Percentiles rank a stretch among this genome's conserved stretches.
Evolutionary conservation across 257 asterid species (phyloP).

Genomic region (Nicotiana undulata): DNA sequence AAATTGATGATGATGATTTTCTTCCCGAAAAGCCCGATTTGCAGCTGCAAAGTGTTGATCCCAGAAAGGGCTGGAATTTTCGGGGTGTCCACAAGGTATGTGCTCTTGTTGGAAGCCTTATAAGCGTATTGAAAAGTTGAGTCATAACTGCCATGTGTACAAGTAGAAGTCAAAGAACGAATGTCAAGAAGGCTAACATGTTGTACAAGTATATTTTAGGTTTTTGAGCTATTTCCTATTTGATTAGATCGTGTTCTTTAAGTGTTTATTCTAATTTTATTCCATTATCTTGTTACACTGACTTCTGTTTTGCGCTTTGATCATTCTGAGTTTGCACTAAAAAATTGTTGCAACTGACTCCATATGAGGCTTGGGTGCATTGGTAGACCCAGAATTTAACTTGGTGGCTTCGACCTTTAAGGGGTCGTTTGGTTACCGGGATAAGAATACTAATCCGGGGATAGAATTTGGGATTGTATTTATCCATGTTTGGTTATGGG

Average conservation of each 20-base stretch:
- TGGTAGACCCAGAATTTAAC: too few species aligned
- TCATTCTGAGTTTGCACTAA: not conserved
- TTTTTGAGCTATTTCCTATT: not conserved
- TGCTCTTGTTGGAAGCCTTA: not conserved
- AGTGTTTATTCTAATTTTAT: not conserved
- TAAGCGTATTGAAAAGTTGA: not conserved
- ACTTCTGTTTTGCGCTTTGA: not conserved
- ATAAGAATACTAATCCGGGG: too few species aligned
- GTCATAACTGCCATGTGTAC: not conserved
- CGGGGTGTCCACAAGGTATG: conserved; percentile 92
- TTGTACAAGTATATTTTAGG: not conserved
- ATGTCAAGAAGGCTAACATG: not conserved
- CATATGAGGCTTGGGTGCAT: not conserved
- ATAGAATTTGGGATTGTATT: too few species aligned
- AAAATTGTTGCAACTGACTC: not conserved
- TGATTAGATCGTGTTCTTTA: not conserved
- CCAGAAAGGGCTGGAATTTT: conserved; percentile 82
- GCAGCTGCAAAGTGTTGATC: conserved; percentile 78
- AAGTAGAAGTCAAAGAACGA: not conserved
- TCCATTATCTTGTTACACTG: not conserved
- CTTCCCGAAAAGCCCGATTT: conserved; percentile 54
- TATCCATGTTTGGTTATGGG: too few species aligned
- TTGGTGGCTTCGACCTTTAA: too few species aligned
- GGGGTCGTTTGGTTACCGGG: too few species aligned
- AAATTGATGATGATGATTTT: conserved; percentile 49